Conservation (phyloP, 768 basidiomycete genomes). For the Russula abietina region DNA sequence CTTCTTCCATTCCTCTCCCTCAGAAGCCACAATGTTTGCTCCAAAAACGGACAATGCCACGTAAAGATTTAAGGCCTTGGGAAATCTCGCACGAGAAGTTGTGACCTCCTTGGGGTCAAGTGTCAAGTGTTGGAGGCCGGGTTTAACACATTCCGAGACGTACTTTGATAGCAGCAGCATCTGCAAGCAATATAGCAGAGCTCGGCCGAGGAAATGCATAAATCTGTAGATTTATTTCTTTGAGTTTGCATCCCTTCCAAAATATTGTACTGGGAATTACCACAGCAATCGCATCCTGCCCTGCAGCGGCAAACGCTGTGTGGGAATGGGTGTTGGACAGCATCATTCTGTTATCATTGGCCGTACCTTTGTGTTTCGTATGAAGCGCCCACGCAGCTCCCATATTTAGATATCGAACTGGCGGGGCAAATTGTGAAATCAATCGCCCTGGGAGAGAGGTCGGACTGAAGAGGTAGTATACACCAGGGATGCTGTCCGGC, state of each 20-base stretch:
- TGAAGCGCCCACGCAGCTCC: not conserved
- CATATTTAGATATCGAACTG: not conserved
- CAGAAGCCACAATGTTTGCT: too few species aligned
- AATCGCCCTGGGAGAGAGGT: not conserved
- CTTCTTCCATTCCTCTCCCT: too few species aligned
- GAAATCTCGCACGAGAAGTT: conserved; percentile 44
- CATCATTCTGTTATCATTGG: not conserved
- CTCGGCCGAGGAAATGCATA: conserved; percentile 2
- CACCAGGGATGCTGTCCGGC: conserved; percentile 5
- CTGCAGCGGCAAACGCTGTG: conserved; percentile 10
- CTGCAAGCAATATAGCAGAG: conserved; percentile 8
- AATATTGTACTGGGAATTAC: not conserved
- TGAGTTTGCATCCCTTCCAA: not conserved
- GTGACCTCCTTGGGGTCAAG: conserved; percentile 41
- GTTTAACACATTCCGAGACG: not conserved
- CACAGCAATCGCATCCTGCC: conserved; percentile 8
- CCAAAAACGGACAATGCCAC: conserved; percentile 48
- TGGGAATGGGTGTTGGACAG: not conserved
- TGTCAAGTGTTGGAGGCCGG: conserved; percentile 1
- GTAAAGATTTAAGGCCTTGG: conserved; percentile 47
- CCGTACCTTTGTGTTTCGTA: conserved; percentile 4
- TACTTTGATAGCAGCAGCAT: conserved; percentile 19
- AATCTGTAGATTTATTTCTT: not conserved
- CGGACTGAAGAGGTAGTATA: not conserved
- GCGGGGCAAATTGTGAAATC: not conserved